phyloP scores from a whole-genome alignment of 2,329 filamentous ascomycete species.

The Fonsecaea multimorphosa region DNA sequence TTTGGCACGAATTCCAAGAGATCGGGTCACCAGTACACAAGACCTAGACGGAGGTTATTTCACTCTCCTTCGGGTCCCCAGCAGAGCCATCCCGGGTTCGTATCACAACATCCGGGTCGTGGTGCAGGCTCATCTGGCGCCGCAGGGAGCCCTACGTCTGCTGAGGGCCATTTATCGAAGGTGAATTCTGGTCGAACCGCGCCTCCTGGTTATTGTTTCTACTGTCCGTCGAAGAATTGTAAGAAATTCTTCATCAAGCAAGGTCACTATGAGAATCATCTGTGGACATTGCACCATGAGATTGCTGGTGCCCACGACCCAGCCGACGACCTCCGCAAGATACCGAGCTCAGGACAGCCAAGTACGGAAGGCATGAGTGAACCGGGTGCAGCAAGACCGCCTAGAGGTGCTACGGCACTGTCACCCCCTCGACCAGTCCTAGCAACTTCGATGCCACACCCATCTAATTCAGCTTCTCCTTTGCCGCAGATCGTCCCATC shows the following conservation, averaged over 20 bases:
- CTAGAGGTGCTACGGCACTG: background rate
- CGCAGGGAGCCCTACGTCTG: constrained; percentile 1
- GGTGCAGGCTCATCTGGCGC: background rate
- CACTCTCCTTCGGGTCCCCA: background rate
- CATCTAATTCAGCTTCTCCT: background rate
- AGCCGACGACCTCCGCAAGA: background rate
- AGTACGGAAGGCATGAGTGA: background rate
- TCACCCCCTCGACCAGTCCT: background rate
- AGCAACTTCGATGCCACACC: background rate
- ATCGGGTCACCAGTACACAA: background rate
- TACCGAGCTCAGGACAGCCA: background rate
- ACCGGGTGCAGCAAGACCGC: background rate
- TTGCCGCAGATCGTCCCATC: background rate
- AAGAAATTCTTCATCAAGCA: constrained; percentile 18
- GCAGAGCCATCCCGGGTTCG: background rate
- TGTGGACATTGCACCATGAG: constrained; percentile 22
- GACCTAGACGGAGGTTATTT: background rate
- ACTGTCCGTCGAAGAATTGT: constrained; percentile 31
- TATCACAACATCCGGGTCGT: background rate
- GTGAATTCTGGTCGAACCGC: constrained; percentile 23
- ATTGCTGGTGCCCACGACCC: constrained; percentile 23
- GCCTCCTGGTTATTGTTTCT: constrained; percentile 22
- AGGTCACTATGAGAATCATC: constrained; percentile 31
- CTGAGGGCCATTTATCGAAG: background rate
- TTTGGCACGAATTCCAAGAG: background rate